phyloP scores from a whole-genome alignment of 148 eudicot genomes.

The Persicaria maculosa region DNA sequence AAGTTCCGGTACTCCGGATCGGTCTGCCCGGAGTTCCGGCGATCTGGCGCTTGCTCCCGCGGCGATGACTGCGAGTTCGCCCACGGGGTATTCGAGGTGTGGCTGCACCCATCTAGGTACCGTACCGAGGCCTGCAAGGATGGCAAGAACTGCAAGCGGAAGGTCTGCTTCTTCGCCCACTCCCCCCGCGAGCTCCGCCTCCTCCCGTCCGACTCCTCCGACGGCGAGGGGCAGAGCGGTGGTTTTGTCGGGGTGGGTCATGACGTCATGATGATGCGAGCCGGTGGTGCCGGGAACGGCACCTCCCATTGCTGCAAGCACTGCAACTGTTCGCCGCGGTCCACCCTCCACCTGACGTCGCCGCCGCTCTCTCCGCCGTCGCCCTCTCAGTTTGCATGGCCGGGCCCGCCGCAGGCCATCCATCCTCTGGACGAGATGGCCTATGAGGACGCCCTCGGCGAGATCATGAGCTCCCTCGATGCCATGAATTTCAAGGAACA shows the following conservation, averaged over 20 bases:
- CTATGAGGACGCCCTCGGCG: constrained; percentile 6
- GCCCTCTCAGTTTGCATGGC: constrained; percentile 10
- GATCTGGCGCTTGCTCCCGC: not conserved
- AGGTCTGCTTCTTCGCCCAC: constrained; percentile 19
- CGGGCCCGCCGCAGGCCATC: not conserved
- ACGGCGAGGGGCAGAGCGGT: not conserved
- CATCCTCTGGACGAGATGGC: not conserved
- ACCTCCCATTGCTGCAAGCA: constrained; percentile 1
- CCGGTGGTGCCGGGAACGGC: not conserved
- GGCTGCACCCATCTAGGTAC: constrained; percentile 16
- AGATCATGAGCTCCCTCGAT: not conserved
- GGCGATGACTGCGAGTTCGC: constrained; percentile 18
- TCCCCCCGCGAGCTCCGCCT: constrained; percentile 13
- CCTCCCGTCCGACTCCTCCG: not conserved
- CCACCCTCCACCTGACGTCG: constrained; percentile 5
- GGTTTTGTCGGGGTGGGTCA: not conserved
- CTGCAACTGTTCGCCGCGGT: constrained; percentile 10
- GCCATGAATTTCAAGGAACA: constrained; percentile 1
- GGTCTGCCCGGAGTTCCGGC: constrained; percentile 12
- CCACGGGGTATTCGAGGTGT: constrained; percentile 16
- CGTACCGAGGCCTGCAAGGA: constrained; percentile 16
- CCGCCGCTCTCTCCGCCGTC: constrained; percentile 9
- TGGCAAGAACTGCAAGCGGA: constrained; percentile 12
- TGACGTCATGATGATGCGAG: constrained; percentile 10
- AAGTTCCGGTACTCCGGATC: constrained; percentile 6